Percentiles rank a stretch among this genome's conserved stretches.
phyloP scores from a whole-genome alignment of 768 basidiomycete species.

The Amanita rimosa region DNA sequence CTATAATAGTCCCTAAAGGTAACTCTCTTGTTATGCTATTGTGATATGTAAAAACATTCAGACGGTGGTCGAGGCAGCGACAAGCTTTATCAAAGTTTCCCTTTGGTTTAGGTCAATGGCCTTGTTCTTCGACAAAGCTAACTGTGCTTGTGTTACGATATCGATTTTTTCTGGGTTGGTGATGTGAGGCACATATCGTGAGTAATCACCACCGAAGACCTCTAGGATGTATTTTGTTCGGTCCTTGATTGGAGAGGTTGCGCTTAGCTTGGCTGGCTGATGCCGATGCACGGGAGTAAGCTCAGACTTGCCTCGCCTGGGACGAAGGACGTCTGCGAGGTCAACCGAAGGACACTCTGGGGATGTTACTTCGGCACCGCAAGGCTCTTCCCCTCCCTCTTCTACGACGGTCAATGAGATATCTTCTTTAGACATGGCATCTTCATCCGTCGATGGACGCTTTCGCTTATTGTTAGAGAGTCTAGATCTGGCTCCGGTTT shows the following conservation, averaged over 20 bases:
- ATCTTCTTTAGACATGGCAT: not conserved
- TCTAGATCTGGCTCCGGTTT: not conserved
- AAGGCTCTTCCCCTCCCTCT: slow-evolving; percentile 12
- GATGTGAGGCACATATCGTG: slow-evolving; percentile 26
- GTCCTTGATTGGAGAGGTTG: not conserved
- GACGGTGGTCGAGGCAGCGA: not conserved
- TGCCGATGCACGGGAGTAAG: slow-evolving; percentile 10
- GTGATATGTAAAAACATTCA: not conserved
- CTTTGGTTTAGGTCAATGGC: slow-evolving; percentile 2
- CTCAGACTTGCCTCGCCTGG: not conserved
- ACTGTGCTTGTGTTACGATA: slow-evolving; percentile 27
- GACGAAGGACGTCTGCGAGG: slow-evolving; percentile 15
- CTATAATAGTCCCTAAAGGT: not conserved
- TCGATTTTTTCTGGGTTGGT: slow-evolving; percentile 21
- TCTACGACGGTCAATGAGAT: slow-evolving; percentile 12
- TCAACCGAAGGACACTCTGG: slow-evolving; percentile 14
- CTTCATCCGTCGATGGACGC: not conserved
- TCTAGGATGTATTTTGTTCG: slow-evolving; percentile 20
- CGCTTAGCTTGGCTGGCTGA: not conserved
- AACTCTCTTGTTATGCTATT: slow-evolving; percentile 1
- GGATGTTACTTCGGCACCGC: slow-evolving; percentile 13
- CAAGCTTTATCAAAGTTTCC: not conserved
- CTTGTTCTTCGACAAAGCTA: slow-evolving; percentile 20
- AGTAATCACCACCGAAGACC: slow-evolving; percentile 37
- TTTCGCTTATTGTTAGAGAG: not conserved